Evolutionary conservation across 2,329 filamentous ascomycete genomes (phyloP).

Genomic region (Aspergillus caelatus): DNA sequence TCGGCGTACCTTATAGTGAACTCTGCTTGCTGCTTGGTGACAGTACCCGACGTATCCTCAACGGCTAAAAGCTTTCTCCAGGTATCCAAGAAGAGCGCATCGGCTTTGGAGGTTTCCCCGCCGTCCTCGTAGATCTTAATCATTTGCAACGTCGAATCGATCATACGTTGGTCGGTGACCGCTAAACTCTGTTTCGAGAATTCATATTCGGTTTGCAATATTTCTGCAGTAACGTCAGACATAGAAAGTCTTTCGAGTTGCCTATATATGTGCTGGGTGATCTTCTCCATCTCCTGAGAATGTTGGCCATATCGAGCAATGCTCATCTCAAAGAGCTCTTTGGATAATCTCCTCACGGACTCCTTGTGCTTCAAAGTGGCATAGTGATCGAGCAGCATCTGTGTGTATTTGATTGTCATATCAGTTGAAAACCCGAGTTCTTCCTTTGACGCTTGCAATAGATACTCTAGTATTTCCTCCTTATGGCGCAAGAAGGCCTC

Average conservation of each 20-base stretch:
- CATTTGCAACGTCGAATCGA: constrained; percentile 4
- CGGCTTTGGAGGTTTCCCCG: neutral
- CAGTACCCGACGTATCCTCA: neutral
- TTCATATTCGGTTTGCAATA: constrained; percentile 1
- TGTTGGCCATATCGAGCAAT: constrained; percentile 1
- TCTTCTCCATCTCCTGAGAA: neutral
- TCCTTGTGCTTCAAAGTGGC: neutral
- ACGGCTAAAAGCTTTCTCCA: constrained; percentile 1
- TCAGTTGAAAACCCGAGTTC: neutral
- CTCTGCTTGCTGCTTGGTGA: neutral
- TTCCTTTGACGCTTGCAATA: neutral
- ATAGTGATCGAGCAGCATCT: constrained; percentile 3
- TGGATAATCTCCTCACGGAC: neutral
- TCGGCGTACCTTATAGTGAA: constrained; percentile 1
- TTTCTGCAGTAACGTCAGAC: neutral
- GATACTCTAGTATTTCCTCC: constrained; percentile 1
- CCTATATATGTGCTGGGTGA: neutral
- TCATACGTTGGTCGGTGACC: neutral
- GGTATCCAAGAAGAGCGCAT: constrained; percentile 1
- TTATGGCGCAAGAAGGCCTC: neutral
- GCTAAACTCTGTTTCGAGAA: constrained; percentile 1
- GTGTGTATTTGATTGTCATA: constrained; percentile 1
- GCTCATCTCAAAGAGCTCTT: neutral
- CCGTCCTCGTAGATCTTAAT: neutral
- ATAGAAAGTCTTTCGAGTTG: neutral